Evolutionary conservation across 2,329 filamentous ascomycete species (phyloP).

Genomic region (Clathrospora elynae): DNA sequence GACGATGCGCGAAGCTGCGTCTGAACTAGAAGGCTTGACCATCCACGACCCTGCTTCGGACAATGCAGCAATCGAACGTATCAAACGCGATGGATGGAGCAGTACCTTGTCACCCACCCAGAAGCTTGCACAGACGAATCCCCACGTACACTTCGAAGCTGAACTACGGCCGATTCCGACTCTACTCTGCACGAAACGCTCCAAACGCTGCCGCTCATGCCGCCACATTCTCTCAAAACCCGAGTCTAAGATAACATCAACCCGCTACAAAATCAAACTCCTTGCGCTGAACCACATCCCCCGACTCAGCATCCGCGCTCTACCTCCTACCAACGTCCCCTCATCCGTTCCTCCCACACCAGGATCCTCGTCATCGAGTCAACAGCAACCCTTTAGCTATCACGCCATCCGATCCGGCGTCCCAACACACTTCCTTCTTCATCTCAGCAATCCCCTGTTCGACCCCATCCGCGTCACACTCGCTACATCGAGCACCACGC

Average conservation of each 20-base stretch:
- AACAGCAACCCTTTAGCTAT: constrained; percentile 49
- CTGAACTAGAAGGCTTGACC: constrained; percentile 72
- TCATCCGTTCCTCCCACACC: constrained; percentile 55
- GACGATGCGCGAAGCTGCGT: constrained; percentile 80
- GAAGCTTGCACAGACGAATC: constrained; percentile 55
- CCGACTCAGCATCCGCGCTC: constrained; percentile 72
- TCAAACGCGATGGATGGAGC: constrained; percentile 67
- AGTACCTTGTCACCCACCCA: constrained; percentile 63
- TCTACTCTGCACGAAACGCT: constrained; percentile 86
- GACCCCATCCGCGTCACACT: constrained; percentile 86
- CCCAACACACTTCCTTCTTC: constrained; percentile 79
- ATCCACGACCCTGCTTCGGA: constrained; percentile 65
- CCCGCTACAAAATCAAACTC: constrained; percentile 88
- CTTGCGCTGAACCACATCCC: constrained; percentile 87
- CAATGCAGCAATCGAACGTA: constrained; percentile 60
- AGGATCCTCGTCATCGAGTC: constrained; percentile 28
- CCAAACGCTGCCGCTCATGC: constrained; percentile 89
- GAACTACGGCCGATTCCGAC: constrained; percentile 82
- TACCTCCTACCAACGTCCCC: constrained; percentile 51
- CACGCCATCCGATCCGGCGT: constrained; percentile 55
- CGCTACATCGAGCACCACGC: constrained; percentile 68
- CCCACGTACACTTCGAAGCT: constrained; percentile 66
- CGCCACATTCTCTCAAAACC: constrained; percentile 95
- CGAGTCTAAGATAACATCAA: constrained; percentile 85
- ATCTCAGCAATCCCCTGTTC: constrained; percentile 92